Conservation (phyloP, 2,329 filamentous ascomycete genomes). For the Zarea fungicola region DNA sequence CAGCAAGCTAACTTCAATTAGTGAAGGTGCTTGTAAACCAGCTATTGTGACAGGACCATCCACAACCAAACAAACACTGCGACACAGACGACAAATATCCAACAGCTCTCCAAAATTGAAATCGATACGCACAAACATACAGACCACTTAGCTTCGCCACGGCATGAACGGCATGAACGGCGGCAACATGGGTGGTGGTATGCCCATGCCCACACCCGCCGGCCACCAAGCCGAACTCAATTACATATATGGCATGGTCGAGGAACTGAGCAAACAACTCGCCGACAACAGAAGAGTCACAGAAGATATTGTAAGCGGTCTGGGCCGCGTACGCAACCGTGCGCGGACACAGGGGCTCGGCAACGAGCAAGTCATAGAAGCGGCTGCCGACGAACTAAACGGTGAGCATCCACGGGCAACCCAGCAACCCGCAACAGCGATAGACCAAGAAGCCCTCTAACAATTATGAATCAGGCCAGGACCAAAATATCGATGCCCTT, state of each 20-base stretch:
- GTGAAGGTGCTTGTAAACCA: too few relatives aligned
- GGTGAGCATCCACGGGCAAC: constrained; percentile 32
- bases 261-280: constrained; percentile 59
- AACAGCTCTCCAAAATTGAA: too few relatives aligned
- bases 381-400: constrained; percentile 52
- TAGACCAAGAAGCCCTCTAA: not conserved
- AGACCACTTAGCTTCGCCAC: too few relatives aligned
- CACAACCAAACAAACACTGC: too few relatives aligned
- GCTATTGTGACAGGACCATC: too few relatives aligned
- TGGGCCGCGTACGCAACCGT: constrained; percentile 55
- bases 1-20: too few relatives aligned
- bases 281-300: constrained; percentile 56
- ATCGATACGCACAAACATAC: too few relatives aligned
- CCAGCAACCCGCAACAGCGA: not conserved
- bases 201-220: constrained; percentile 56
- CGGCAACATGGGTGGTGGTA: constrained; percentile 40
- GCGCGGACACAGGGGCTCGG: constrained; percentile 47
- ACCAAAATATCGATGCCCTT: constrained; percentile 55
- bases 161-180: constrained; percentile 48
- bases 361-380: constrained; percentile 55
- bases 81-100: too few relatives aligned
- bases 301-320: constrained; percentile 59
- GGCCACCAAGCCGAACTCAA: constrained; percentile 64
- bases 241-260: constrained; percentile 63
- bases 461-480: constrained; percentile 39